Evolutionary conservation across 2,329 filamentous ascomycete genomes (phyloP).

Genomic region (Elsinoe australis): DNA sequence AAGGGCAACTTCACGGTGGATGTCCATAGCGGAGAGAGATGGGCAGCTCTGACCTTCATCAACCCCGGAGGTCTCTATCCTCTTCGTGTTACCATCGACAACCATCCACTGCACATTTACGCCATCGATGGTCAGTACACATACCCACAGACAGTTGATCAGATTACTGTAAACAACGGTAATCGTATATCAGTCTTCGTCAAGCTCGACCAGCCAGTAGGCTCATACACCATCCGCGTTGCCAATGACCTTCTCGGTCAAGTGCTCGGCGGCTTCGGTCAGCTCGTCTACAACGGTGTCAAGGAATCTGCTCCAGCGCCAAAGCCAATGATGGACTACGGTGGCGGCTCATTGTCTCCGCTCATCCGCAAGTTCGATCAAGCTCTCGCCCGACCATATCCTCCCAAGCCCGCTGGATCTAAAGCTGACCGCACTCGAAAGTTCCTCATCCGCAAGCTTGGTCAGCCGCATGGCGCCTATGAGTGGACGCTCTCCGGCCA

Average conservation of each 20-base stretch:
- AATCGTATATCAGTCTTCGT: conserved; percentile 48
- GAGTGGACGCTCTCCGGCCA: conserved; percentile 22
- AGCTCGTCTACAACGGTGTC: conserved; percentile 37
- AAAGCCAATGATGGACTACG: conserved; percentile 43
- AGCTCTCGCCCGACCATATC: conserved; percentile 20
- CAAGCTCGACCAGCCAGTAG: conserved; percentile 38
- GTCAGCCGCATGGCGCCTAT: conserved; percentile 20
- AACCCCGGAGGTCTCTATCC: conserved; percentile 15
- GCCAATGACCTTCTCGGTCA: conserved; percentile 46
- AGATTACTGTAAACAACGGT: conserved; percentile 44
- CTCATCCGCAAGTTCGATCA: conserved; percentile 27
- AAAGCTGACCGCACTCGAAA: conserved; percentile 20
- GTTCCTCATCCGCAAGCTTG: conserved; percentile 21
- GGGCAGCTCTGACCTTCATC: conserved; percentile 13
- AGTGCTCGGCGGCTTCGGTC: conserved; percentile 47
- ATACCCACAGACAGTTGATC: conserved; percentile 44
- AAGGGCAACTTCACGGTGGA: conserved; percentile 40
- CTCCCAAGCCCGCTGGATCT: conserved; percentile 17
- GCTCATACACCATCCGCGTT: conserved; percentile 42
- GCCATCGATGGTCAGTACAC: conserved; percentile 44
- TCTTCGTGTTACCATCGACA: conserved; percentile 16
- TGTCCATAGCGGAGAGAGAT: conserved; percentile 21
- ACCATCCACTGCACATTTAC: conserved; percentile 12
- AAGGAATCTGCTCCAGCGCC: conserved; percentile 20
- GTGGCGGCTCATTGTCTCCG: conserved; percentile 31